phyloP scores from a whole-genome alignment of 257 asterid genomes.

The Plantago major region DNA sequence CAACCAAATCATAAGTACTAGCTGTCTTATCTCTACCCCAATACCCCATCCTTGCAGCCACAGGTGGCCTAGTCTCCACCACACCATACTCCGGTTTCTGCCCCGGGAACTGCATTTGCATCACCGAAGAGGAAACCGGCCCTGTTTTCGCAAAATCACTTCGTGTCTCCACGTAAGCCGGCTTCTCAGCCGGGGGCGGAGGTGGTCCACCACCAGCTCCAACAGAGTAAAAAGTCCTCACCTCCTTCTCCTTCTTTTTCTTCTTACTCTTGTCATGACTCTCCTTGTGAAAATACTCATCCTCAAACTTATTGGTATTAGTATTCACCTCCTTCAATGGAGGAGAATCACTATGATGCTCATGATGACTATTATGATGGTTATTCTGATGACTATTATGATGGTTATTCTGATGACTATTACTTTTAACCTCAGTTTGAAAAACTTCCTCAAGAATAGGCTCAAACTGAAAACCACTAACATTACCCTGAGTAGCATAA shows the following conservation, averaged over 20 bases:
- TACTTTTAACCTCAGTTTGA: slow-evolving; percentile 6
- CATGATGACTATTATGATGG: slow-evolving; percentile 4
- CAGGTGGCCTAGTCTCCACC: slow-evolving; percentile 81
- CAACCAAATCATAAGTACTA: slow-evolving; percentile 88
- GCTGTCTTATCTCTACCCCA: slow-evolving; percentile 95
- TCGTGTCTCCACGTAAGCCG: slow-evolving; percentile 32
- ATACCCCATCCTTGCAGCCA: slow-evolving; percentile 86
- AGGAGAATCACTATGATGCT: slow-evolving; percentile 17
- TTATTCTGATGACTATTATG: no score
- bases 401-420: slow-evolving; percentile 10
- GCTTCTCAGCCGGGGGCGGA: slow-evolving; percentile 29
- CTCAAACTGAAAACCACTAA: slow-evolving; percentile 19
- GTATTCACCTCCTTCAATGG: slow-evolving; percentile 52
- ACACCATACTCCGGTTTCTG: slow-evolving; percentile 72
- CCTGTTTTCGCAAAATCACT: slow-evolving; percentile 43
- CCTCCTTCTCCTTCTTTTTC: slow-evolving; percentile 65
- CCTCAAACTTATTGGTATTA: slow-evolving; percentile 32
- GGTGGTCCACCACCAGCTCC: slow-evolving; percentile 43
- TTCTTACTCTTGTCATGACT: slow-evolving; percentile 37
- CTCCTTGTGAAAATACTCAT: slow-evolving; percentile 34
- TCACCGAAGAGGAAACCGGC: slow-evolving; percentile 26
- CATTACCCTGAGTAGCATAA: slow-evolving; percentile 34
- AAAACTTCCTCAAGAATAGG: slow-evolving; percentile 21
- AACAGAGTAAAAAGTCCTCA: slow-evolving; percentile 71
- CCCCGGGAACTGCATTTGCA: slow-evolving; percentile 58